Conservation (phyloP, 371 early-diverging fungal species). For the Blastocladiella emersonii region DNA sequence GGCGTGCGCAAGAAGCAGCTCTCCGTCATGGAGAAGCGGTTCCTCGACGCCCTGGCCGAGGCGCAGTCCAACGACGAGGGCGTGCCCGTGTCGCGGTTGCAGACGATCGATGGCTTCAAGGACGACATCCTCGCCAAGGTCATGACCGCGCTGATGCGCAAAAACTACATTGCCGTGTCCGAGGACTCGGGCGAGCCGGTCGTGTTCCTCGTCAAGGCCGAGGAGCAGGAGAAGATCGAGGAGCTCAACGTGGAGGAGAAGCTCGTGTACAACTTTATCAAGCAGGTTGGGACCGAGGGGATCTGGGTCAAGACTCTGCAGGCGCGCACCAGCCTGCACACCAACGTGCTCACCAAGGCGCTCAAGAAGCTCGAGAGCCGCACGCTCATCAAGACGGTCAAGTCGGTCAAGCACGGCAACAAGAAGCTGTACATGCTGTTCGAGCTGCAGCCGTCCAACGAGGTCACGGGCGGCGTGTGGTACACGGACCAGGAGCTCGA, state of each 20-base stretch:
- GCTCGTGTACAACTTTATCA: constrained; percentile 62
- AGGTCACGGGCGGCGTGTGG: constrained; percentile 95
- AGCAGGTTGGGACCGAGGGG: constrained; percentile 66
- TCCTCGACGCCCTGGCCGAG: neutral
- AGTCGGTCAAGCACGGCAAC: constrained; percentile 82
- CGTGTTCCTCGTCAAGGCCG: constrained; percentile 24
- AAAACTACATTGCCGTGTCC: constrained; percentile 21
- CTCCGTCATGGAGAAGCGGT: neutral
- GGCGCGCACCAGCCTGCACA: constrained; percentile 69
- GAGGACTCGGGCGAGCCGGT: constrained; percentile 18
- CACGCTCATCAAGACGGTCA: constrained; percentile 78
- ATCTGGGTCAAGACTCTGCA: constrained; percentile 88
- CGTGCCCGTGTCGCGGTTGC: constrained; percentile 8
- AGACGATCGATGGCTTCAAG: constrained; percentile 10
- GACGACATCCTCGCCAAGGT: neutral
- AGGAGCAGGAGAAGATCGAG: constrained; percentile 22
- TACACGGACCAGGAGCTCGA: constrained; percentile 95
- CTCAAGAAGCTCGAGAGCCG: constrained; percentile 73
- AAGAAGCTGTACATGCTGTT: constrained; percentile 88
- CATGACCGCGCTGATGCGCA: constrained; percentile 15
- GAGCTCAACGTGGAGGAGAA: constrained; percentile 21
- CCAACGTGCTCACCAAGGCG: constrained; percentile 61
- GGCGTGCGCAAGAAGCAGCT: neutral
- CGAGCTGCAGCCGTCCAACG: constrained; percentile 74
- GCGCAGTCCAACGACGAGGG: neutral